These are phyloP conservation scores for Penicillium hesseltinei DNA, from an alignment of 2,329 filamentous ascomycete genomes.

Conservation along the genomic window DNA sequence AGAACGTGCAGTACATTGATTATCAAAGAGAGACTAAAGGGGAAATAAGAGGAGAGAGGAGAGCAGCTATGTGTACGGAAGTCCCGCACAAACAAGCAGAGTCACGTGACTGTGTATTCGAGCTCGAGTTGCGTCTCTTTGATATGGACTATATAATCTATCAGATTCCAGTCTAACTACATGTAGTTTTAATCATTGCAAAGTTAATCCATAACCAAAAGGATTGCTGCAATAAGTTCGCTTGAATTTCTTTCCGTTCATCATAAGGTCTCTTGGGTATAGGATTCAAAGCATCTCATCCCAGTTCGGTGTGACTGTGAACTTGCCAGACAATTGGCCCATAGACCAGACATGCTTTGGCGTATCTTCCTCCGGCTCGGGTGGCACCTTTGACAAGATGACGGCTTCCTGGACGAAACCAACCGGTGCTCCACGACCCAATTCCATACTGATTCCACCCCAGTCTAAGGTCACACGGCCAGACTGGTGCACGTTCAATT, in stretches of 20 bases:
- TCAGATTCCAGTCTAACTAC: background rate
- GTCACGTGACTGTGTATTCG: background rate
- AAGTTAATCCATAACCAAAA: background rate
- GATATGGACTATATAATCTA: background rate
- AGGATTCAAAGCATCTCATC: constrained; percentile 45
- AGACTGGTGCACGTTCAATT: constrained; percentile 60
- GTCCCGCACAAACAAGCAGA: background rate
- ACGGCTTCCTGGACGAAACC: constrained; percentile 62
- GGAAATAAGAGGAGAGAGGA: background rate
- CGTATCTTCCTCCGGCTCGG: constrained; percentile 24
- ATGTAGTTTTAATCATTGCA: background rate
- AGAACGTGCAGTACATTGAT: background rate
- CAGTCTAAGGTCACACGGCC: constrained; percentile 62
- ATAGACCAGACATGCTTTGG: constrained; percentile 53
- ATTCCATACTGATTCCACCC: constrained; percentile 59
- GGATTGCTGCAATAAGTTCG: background rate
- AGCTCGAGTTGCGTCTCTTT: background rate
- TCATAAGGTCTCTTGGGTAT: background rate
- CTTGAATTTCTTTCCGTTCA: background rate
- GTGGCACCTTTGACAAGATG: constrained; percentile 28
- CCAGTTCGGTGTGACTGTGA: constrained; percentile 63
- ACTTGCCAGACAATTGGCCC: constrained; percentile 63
- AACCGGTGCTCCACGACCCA: constrained; percentile 56
- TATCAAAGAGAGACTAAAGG: background rate
- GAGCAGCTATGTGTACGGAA: background rate